A percentile compares a stretch with the other conserved stretches of the same genome.
Evolutionary conservation across 306 rosid genomes (phyloP).

Genomic region (Prunus persica): DNA sequence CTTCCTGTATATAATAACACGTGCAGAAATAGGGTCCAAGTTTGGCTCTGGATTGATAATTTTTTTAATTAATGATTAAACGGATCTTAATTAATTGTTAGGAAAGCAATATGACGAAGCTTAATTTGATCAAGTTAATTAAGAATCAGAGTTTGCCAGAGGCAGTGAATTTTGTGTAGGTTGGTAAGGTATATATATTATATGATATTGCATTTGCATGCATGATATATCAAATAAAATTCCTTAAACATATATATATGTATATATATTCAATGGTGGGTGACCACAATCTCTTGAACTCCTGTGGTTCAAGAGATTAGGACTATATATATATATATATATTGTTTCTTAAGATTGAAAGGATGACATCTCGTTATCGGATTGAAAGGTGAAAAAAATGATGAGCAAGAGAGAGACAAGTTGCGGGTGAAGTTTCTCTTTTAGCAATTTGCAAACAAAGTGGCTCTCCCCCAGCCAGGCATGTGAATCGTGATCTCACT

Average conservation of each 20-base stretch:
- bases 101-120: background rate
- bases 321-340: too few species aligned
- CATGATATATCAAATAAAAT: too few species aligned
- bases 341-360: too few species aligned
- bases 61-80: background rate
- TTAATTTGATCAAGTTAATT: background rate
- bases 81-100: background rate
- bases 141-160: constrained; percentile 5
- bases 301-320: too few species aligned
- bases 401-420: constrained; percentile 7
- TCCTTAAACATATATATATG: too few species aligned
- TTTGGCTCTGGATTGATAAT: background rate
- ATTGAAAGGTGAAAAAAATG: background rate
- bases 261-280: too few species aligned
- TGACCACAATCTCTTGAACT: too few species aligned
- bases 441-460: background rate
- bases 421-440: constrained; percentile 3
- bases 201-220: background rate
- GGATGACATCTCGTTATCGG: too few species aligned
- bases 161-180: background rate
- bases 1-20: background rate
- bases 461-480: constrained; percentile 3
- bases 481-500: constrained; percentile 11
- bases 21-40: background rate
- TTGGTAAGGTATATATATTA: background rate